These are phyloP conservation scores for Neonectria faginata DNA, from an alignment of 2,329 filamentous ascomycete genomes.

Conservation along the genomic window DNA sequence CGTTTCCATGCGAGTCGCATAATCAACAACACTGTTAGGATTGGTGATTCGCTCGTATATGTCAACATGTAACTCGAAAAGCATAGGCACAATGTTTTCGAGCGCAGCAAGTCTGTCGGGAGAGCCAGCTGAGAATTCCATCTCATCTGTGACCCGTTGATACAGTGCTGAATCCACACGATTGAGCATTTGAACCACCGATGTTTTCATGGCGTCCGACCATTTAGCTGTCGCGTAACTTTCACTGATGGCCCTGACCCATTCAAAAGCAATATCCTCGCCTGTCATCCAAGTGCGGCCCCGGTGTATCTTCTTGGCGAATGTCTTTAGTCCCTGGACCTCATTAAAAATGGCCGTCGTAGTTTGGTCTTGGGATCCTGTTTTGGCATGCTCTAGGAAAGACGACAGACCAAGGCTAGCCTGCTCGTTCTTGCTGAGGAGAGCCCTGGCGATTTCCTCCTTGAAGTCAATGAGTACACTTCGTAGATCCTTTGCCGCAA, in stretches of 20 bases:
- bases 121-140: constrained; percentile 48
- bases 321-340: constrained; percentile 62
- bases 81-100: constrained; percentile 64
- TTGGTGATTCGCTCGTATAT: constrained; percentile 70
- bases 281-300: constrained; percentile 61
- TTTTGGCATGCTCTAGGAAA: constrained; percentile 73
- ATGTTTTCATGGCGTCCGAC: constrained; percentile 68
- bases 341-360: constrained; percentile 65
- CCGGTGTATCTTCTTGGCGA: constrained; percentile 61
- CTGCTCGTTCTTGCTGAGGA: constrained; percentile 66
- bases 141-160: constrained; percentile 57
- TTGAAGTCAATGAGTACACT: constrained; percentile 62
- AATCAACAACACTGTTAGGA: constrained; percentile 66
- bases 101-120: constrained; percentile 49
- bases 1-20: constrained; percentile 60
- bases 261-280: constrained; percentile 70
- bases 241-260: constrained; percentile 62
- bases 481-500: constrained; percentile 62
- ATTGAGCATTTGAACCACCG: constrained; percentile 68
- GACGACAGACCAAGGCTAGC: constrained; percentile 67
- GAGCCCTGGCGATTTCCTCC: constrained; percentile 64
- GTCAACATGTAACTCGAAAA: constrained; percentile 72
- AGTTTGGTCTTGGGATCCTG: constrained; percentile 62
- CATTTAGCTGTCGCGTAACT: constrained; percentile 68
- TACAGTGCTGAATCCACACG: constrained; percentile 65